Base-by-base conservation (phyloP, 495 filamentous ascomycete genomes). In the Aspergillus taichungensis region DNA sequence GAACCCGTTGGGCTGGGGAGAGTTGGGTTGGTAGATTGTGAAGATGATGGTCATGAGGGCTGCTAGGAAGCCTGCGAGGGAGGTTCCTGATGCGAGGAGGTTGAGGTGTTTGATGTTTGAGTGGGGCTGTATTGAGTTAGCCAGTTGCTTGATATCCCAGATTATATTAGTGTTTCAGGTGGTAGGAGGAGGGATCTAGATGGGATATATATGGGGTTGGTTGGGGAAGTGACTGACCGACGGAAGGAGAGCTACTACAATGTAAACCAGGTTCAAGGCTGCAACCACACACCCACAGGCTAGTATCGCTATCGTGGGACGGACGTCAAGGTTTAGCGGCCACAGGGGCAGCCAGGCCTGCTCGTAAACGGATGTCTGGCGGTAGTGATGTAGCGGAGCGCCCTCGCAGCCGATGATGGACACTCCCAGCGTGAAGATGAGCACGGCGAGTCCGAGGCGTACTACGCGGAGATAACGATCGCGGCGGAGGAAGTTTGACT, bases 291-390 rank as follows among this genome's bases (percentile, higher is more conserved):
- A 61, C 2, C 72, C 74, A 43, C 69, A 73, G 7, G 71, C 56
- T 5, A 77, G 31, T 0, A 66, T 43, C 7, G 72, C 67, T 24
- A 66, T 61, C 9, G 66, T 70, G 1, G 71, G 71, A 9, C 72
- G 68, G 6, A 69, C 24, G 43, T 77, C 73, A 34, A 77, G 55
- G 39, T 73, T 69, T 43, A 66, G 39, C 6, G 74, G 74, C 74
- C 74, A 77, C 2, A 77, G 56, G 5, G 64, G 66, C 8, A 77
- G 61, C 35, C 69, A 60, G 33, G 63, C 53, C 35, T 54, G 55
- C 10, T 53, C 59, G 46, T 60, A 66, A 28, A 59, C 35, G 18
- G 56, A 56, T 2, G 73, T 75, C 14, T 35, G 39, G 12, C 59
- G 57, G 40, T 75, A 74, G 38, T 69, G 60, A 1, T 53, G 61